Evolutionary conservation across 192 early-diverging fungal genomes (phyloP), one percentile per base, ranked within the genome.

Genomic region (Backusella macrospora): DNA sequence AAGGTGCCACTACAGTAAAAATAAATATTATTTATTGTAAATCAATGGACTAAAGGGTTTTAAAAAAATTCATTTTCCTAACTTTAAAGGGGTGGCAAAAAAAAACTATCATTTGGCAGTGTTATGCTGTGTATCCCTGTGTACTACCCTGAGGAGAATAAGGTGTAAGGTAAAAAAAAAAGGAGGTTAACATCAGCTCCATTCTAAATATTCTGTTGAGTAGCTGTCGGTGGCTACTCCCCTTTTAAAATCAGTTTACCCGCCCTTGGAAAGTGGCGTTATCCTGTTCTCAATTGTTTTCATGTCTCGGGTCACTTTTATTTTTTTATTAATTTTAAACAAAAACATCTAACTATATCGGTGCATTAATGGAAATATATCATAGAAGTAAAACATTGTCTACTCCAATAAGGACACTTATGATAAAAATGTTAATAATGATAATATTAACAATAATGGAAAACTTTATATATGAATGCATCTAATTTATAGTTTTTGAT

Each of bases 1-100:
- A 52, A 52, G 21, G 49, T 52, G 16, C 2, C 16, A 52, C 5
- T 6, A 49, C 14, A 15, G 15, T 49, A 16, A 15, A 6, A 21
- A 18, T 5, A 52, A 34, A 34, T 52, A 16, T 2, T 52, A 18
- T 52, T 52, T 16, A 52, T 7, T 52, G 4, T 52, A 52, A 21
- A 52, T n/a, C 16, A 6, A 21, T 52, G 21, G 16, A 52, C 16
- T 15, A 52, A 21, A 52, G 16, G 49, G 49, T 43, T 43, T 43
- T 9, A 43, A 43, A 43, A 42, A 43, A 43, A 43, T 9, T 43
- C 42, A 43, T 43, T 43, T 43, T 43, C 42, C 18, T 23, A 52
- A 52, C 18, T 52, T 52, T 65, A 65, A 65, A 65, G 64, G 64
- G 64, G 39, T 65, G 63, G 63, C 63, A 65, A 42, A 65, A 65